phyloP scores from a whole-genome alignment of 768 basidiomycete genomes.

The Mycena polygramma region DNA sequence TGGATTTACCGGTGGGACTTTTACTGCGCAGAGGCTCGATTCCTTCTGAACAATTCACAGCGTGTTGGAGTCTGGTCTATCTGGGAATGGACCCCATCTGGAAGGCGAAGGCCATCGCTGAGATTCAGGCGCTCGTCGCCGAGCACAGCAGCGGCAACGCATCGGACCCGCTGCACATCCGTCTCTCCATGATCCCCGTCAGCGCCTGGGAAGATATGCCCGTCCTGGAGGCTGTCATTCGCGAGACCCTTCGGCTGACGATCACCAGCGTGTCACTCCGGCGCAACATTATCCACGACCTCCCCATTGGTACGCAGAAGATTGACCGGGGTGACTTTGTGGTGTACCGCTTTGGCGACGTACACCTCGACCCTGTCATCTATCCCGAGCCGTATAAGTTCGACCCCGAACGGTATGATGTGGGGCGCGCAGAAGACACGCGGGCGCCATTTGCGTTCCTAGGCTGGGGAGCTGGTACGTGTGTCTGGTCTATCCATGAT shows the following conservation, averaged over 20 bases:
- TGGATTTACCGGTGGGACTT: slow-evolving; percentile 21
- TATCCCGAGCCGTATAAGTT: slow-evolving; percentile 32
- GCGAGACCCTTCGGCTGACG: slow-evolving; percentile 34
- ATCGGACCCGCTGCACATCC: slow-evolving; percentile 1
- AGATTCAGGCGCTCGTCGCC: slow-evolving; percentile 23
- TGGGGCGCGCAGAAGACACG: slow-evolving; percentile 12
- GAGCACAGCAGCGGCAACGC: neutral
- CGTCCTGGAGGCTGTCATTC: slow-evolving; percentile 28
- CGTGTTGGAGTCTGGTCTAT: slow-evolving; percentile 24
- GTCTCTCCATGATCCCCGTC: slow-evolving; percentile 27
- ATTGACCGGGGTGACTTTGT: slow-evolving; percentile 32
- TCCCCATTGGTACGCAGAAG: slow-evolving; percentile 16
- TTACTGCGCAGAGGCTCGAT: neutral
- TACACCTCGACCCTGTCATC: slow-evolving; percentile 30
- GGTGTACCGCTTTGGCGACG: slow-evolving; percentile 27
- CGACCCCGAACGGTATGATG: slow-evolving; percentile 31
- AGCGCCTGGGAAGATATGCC: slow-evolving; percentile 37
- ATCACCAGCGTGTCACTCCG: slow-evolving; percentile 23
- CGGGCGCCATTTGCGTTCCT: slow-evolving; percentile 14
- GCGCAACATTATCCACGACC: slow-evolving; percentile 23
- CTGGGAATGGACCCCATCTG: slow-evolving; percentile 26
- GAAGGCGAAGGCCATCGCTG: slow-evolving; percentile 28
- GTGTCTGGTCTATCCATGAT: no score
- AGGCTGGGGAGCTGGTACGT: slow-evolving; percentile 16
- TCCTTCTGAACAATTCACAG: neutral